Evolutionary conservation across 495 filamentous ascomycete species (phyloP).

Genomic region (Gamarada debralockiae): DNA sequence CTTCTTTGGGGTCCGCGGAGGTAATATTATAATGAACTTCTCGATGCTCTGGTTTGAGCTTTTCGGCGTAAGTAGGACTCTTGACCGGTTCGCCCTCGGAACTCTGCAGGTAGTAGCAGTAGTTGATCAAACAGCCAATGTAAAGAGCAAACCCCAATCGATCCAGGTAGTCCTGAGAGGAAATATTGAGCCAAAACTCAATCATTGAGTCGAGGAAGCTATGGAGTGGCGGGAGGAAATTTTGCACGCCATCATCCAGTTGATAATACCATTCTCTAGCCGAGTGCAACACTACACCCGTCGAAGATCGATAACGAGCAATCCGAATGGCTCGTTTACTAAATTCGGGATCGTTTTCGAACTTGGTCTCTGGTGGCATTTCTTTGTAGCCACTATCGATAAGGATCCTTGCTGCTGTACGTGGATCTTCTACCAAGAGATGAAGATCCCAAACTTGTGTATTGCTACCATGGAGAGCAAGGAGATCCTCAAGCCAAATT

Average conservation of each 20-base stretch:
- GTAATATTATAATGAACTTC: constrained; percentile 6
- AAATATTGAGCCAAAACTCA: constrained; percentile 4
- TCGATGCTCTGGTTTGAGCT: constrained; percentile 5
- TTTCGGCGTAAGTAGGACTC: constrained; percentile 4
- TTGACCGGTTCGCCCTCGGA: constrained; percentile 2
- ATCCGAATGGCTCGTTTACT: constrained; percentile 3
- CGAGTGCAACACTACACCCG: constrained; percentile 1
- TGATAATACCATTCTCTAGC: constrained; percentile 5
- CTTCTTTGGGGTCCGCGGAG: constrained; percentile 4
- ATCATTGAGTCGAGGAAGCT: constrained; percentile 3
- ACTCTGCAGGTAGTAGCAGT: constrained; percentile 1
- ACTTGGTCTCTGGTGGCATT: constrained; percentile 1
- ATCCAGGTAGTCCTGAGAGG: constrained; percentile 4
- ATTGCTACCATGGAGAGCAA: constrained; percentile 4
- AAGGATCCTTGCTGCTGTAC: constrained; percentile 1
- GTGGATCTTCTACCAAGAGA: constrained; percentile 5
- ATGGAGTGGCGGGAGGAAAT: constrained; percentile 2
- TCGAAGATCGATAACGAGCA: constrained; percentile 5
- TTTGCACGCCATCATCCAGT: constrained; percentile 1
- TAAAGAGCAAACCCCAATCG: constrained; percentile 3
- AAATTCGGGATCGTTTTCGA: constrained; percentile 4
- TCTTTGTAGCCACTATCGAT: constrained; percentile 1
- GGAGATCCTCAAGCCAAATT: constrained; percentile 4
- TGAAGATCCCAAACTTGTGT: constrained; percentile 5
- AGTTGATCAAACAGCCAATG: constrained; percentile 3